Base-by-base conservation (phyloP, 352 stramenopile species). In the Globisporangium carolinianum region DNA sequence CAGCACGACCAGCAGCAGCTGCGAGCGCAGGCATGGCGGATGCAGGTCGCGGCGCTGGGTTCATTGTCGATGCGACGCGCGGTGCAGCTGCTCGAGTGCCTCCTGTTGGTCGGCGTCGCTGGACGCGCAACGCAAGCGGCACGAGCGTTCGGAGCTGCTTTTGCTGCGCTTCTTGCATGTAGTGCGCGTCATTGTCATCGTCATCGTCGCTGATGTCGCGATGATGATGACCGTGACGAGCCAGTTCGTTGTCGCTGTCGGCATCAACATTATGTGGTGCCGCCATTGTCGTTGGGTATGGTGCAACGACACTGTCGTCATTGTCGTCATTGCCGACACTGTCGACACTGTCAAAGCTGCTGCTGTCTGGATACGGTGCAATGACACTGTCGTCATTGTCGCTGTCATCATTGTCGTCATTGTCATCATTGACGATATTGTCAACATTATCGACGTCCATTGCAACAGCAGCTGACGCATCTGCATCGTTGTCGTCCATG, bases 121-220 rank as follows among this genome's bases (percentile, higher is more conserved):
- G 79, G 4, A 85, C 67, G 12, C 79, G 79, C n/a, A 89, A 56
- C 2, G 79, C 69, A 5, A 86, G 68, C 5, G 79, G 79, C 7
- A 90, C 66, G 12, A 90, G 72, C 38, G 79, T 83, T 0, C 77
- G 72, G 47, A 90, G 57, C 36, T 74, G 67, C 32, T 62, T 65
- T 41, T 68, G 75, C 49, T 72, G 66, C 55, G 79, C 75, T 51
- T 71, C 69, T 9, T 57, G 60, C 9, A 67, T 66, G 12, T 77
- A 59, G 15, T 75, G 63, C 11, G 74, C 63, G 15, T 71, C 62
- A 24, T 14, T 32, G 5, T 11, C 35, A 9, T 51, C 36, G 6
- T 55, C 43, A 48, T 53, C 53, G 2, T 52, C 36, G 38, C 63
- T 57, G 17, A 32, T 2, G 24, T 32, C 24, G 24, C 24, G 24